Percentiles rank a stretch among this genome's conserved stretches.
phyloP scores from a whole-genome alignment of 2,329 filamentous ascomycete genomes.

The Aspergillus arachidicola region DNA sequence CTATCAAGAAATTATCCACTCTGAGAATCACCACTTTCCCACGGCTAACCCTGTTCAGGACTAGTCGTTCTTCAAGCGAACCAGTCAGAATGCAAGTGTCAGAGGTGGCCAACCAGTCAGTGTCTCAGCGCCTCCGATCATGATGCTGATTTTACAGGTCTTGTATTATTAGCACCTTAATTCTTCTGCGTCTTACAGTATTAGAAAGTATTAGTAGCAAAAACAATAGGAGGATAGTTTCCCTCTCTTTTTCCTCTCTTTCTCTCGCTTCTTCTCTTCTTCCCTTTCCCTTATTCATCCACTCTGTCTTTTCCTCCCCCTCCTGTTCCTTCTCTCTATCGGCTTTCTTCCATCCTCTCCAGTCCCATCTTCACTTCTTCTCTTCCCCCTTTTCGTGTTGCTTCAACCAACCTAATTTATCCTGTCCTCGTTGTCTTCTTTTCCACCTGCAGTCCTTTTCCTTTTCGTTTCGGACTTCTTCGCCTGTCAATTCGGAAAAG shows the following conservation, averaged over 20 bases:
- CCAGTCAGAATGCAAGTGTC: slow-evolving; percentile 13
- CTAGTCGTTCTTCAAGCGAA: slow-evolving; percentile 13
- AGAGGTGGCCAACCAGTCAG: slow-evolving; percentile 8
- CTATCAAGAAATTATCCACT: slow-evolving; percentile 3
- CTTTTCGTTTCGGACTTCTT: slow-evolving; percentile 9
- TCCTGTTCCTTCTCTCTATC: slow-evolving; percentile 24
- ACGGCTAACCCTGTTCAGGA: neutral
- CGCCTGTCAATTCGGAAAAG: slow-evolving; percentile 6
- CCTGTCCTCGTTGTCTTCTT: slow-evolving; percentile 6
- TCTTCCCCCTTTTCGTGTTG: slow-evolving; percentile 26
- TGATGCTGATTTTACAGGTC: neutral
- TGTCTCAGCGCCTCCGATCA: slow-evolving; percentile 15
- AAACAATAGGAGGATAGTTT: neutral
- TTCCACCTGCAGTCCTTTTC: slow-evolving; percentile 5
- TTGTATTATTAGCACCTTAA: slow-evolving; percentile 4
- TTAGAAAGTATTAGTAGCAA: neutral
- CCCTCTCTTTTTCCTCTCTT: neutral
- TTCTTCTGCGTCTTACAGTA: neutral
- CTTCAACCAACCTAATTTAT: slow-evolving; percentile 6
- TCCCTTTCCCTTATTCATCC: slow-evolving; percentile 22
- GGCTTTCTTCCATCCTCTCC: slow-evolving; percentile 17
- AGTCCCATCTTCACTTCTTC: slow-evolving; percentile 28
- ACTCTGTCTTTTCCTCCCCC: slow-evolving; percentile 23
- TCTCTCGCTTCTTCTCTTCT: slow-evolving; percentile 9
- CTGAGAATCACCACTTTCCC: neutral